These are phyloP conservation scores for Gonapodya prolifera DNA, from an alignment of 192 early-diverging fungal species.

Conservation along the genomic window DNA sequence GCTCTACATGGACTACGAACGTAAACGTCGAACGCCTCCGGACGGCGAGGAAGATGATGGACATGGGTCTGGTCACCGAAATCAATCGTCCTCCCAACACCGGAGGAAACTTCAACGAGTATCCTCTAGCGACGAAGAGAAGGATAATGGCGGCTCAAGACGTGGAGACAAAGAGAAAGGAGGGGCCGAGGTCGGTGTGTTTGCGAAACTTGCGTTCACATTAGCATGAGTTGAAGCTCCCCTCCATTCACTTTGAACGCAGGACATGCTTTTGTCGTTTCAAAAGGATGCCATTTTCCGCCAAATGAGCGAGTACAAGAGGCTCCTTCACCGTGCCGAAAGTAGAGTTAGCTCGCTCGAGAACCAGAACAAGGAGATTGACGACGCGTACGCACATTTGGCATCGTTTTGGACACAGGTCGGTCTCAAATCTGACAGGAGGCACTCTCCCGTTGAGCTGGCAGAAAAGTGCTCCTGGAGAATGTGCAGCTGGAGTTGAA, in stretches of 20 bases:
- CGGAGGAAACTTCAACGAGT: neutral
- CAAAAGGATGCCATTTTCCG: constrained; percentile 58
- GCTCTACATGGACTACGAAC: neutral
- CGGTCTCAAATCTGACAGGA: too few relatives aligned
- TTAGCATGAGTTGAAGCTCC: neutral
- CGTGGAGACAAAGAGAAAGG: neutral
- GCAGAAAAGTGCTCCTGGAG: too few relatives aligned
- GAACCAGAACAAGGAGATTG: constrained; percentile 25
- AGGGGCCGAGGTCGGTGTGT: neutral
- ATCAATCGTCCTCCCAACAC: neutral
- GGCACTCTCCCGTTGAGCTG: too few relatives aligned
- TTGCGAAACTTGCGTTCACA: neutral
- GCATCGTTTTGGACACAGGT: constrained; percentile 21
- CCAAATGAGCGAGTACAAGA: constrained; percentile 52
- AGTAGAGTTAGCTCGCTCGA: constrained; percentile 26
- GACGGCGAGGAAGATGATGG: neutral
- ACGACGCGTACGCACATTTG: constrained; percentile 21
- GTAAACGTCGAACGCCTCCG: neutral
- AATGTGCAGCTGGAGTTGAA: too few relatives aligned
- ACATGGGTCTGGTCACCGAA: too few relatives aligned
- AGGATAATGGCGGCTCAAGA: neutral
- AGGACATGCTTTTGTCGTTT: constrained; percentile 14
- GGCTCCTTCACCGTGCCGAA: constrained; percentile 32
- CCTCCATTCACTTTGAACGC: neutral
- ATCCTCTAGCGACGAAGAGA: neutral